These are phyloP conservation scores for Hymenoscyphus occultus DNA, from an alignment of 2,329 filamentous ascomycete genomes.

Conservation along the genomic window DNA sequence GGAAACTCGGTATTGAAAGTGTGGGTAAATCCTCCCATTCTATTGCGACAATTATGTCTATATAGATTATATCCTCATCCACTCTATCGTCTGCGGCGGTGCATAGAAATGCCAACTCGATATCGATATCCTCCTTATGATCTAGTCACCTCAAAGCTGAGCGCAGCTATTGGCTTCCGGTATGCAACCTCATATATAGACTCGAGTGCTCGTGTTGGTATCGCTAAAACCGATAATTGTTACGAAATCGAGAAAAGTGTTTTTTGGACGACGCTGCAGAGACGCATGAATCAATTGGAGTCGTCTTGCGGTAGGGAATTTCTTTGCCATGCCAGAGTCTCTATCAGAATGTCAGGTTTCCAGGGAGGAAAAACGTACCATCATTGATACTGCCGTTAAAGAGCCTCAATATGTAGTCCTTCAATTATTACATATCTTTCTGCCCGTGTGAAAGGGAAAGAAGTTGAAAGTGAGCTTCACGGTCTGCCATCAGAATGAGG, in stretches of 20 bases:
- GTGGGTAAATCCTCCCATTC: neutral
- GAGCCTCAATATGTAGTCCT: constrained; percentile 42
- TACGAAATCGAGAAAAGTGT: constrained; percentile 55
- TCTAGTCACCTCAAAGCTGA: too few species aligned
- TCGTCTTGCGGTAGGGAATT: constrained; percentile 46
- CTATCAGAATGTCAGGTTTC: constrained; percentile 53
- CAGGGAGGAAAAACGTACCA: constrained; percentile 62
- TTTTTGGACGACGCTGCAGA: constrained; percentile 66
- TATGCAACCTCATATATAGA: constrained; percentile 66
- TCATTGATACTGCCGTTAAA: constrained; percentile 46
- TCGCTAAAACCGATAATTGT: constrained; percentile 61
- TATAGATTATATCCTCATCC: too few species aligned
- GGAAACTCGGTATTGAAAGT: constrained; percentile 25
- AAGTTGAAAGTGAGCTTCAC: constrained; percentile 16
- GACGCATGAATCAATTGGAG: constrained; percentile 49
- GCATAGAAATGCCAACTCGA: too few species aligned
- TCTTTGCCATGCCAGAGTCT: constrained; percentile 59
- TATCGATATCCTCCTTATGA: too few species aligned
- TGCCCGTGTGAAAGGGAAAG: constrained; percentile 42
- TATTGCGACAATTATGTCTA: too few species aligned
- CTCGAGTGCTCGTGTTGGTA: constrained; percentile 61
- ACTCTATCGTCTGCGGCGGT: too few species aligned
- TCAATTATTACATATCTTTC: constrained; percentile 40
- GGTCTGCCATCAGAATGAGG: too few species aligned
- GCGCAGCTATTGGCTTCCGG: constrained; percentile 37